phyloP scores from a whole-genome alignment of 1,284 basidiomycete genomes.

The Leucoagaricus sp. region DNA sequence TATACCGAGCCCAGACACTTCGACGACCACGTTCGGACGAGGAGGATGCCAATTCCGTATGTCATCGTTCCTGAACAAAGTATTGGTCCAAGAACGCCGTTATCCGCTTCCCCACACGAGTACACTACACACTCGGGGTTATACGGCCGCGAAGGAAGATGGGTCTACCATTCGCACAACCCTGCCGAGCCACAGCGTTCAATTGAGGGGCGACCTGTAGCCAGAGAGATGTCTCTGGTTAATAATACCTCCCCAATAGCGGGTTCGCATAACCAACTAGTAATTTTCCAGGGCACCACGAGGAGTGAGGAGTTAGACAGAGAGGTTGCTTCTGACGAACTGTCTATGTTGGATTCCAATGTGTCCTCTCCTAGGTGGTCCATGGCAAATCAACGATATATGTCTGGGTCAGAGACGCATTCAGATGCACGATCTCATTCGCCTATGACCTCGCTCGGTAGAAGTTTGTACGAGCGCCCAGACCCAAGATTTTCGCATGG shows the following conservation, averaged over 20 bases:
- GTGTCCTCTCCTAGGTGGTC: slow-evolving; percentile 13
- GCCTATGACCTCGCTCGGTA: neutral
- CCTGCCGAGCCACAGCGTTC: neutral
- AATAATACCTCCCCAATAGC: neutral
- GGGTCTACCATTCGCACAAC: slow-evolving; percentile 5
- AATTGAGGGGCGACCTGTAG: neutral
- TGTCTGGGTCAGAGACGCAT: slow-evolving; percentile 9
- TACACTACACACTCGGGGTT: neutral
- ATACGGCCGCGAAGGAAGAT: neutral
- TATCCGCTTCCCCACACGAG: neutral
- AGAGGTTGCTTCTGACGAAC: neutral
- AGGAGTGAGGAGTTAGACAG: neutral
- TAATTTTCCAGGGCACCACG: neutral
- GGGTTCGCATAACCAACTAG: slow-evolving; percentile 7
- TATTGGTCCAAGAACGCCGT: neutral
- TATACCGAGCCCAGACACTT: neutral
- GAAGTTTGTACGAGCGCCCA: slow-evolving; percentile 11
- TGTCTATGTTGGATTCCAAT: slow-evolving; percentile 6
- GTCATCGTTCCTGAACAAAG: slow-evolving; percentile 5
- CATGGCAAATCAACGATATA: neutral
- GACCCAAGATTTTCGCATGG: neutral
- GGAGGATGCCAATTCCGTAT: slow-evolving; percentile 1
- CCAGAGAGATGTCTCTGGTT: neutral
- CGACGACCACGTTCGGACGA: neutral
- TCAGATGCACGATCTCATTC: slow-evolving; percentile 5